A percentile compares a stretch with the other conserved stretches of the same genome.
Conservation (phyloP, 2,329 filamentous ascomycete genomes). For the Dendryphion nanum region DNA sequence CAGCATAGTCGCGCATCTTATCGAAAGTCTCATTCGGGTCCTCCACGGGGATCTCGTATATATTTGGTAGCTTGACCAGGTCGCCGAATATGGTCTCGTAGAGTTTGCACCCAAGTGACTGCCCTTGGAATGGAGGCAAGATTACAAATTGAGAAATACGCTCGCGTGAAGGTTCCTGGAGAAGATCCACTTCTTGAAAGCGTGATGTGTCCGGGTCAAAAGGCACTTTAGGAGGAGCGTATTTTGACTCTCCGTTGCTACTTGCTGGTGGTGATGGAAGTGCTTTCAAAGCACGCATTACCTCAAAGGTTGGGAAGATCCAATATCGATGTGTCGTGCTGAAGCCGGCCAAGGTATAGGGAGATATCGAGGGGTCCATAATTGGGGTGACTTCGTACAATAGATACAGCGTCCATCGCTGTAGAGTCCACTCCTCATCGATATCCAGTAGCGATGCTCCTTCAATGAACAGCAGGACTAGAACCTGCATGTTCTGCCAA, state of each 20-base stretch:
- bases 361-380: conserved; percentile 21
- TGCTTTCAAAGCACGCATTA: conserved; percentile 36
- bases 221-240: conserved; percentile 28
- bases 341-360: conserved; percentile 82
- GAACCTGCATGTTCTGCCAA: conserved; percentile 76
- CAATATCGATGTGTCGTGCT: conserved; percentile 89
- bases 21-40: conserved; percentile 89
- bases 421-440: conserved; percentile 66
- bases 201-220: conserved; percentile 29
- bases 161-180: conserved; percentile 69
- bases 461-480: conserved; percentile 87
- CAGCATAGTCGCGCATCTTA: conserved; percentile 72
- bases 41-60: conserved; percentile 86
- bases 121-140: conserved; percentile 79
- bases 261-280: conserved; percentile 30
- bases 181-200: conserved; percentile 45
- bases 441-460: conserved; percentile 76
- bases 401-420: conserved; percentile 91
- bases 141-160: conserved; percentile 93
- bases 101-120: conserved; percentile 74
- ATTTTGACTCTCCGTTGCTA: conserved; percentile 40
- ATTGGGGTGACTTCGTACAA: conserved; percentile 48
- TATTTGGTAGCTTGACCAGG: conserved; percentile 65
- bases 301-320: conserved; percentile 52
- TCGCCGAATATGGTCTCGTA: conserved; percentile 76